These are phyloP conservation scores for Phycomyces nitens DNA, from an alignment of 192 early-diverging fungal species.

Conservation along the genomic window DNA sequence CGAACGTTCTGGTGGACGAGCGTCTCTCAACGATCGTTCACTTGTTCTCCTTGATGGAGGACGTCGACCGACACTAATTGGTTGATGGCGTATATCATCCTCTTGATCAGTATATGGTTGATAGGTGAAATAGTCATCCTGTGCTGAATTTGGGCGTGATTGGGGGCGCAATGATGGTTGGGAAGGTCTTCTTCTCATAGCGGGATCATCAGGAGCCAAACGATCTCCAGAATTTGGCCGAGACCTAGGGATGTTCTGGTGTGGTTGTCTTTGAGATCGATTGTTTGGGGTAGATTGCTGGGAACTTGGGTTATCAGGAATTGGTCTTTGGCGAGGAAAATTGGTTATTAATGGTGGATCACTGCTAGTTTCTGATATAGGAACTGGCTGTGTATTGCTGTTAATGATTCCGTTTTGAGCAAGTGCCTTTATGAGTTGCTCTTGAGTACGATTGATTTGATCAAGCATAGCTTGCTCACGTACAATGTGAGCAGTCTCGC, in stretches of 20 bases:
- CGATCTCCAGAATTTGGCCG: too few relatives aligned
- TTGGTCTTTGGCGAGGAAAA: too few relatives aligned
- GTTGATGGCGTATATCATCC: neutral
- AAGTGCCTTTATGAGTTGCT: constrained; percentile 12
- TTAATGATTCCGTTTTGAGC: constrained; percentile 2
- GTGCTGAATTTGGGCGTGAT: neutral
- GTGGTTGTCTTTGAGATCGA: too few relatives aligned
- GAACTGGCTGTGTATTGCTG: neutral
- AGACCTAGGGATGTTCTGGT: too few relatives aligned
- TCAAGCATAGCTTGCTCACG: constrained; percentile 19
- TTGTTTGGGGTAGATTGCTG: too few relatives aligned
- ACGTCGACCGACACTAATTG: too few relatives aligned
- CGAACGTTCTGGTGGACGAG: too few relatives aligned
- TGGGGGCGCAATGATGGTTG: neutral
- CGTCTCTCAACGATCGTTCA: too few relatives aligned
- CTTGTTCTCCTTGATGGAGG: too few relatives aligned
- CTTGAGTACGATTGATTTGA: constrained; percentile 16
- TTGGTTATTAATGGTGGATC: neutral
- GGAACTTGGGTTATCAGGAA: too few relatives aligned
- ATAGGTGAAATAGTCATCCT: neutral
- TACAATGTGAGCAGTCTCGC: constrained; percentile 6
- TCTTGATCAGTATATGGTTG: neutral
- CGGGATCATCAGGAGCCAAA: neutral
- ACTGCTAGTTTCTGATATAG: neutral
- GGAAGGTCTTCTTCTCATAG: neutral